Evolutionary conservation across 1,139 yeast species (phyloP), one percentile per base, ranked within the genome.

Genomic region (Scheffersomyces cryptocercus): DNA sequence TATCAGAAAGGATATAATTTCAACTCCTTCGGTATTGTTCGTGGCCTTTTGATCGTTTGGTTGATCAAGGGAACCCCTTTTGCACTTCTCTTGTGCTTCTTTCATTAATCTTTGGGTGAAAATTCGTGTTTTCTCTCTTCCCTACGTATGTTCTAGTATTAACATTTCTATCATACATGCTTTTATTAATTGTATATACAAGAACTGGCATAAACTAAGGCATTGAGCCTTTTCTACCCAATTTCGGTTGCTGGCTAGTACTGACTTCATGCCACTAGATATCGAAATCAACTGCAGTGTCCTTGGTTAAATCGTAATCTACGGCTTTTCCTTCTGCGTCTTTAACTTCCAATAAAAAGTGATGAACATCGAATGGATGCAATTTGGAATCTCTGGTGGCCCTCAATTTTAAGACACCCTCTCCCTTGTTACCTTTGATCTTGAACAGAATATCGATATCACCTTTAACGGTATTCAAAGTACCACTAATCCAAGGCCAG

Each of bases 401-500:
- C 49, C 76, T 75, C 53, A 86, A 70, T 50, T 62, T 68, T 37
- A 84, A 69, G 44, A 65, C 70, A n/a, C 84, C 85, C 3, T 67
- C 58, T 5, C 65, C 68, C 48, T 73, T 70, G 41, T 72, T 73
- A 10, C 98, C 99, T 54, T 77, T 75, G 36, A 89, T 88, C 35
- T 75, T 68, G 55, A 89, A 89, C 29, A 66, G 64, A 52, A 93
- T 81, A 60, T 91, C 86, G 38, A 93, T 86, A 16, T 78, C 72
- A 13, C 97, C 97, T 45, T 82, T 77, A 48, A 88, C 88, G 31
- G 95, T 88, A 55, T 91, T 89, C 53, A 93, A 72, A 38, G 82
- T 79, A 6, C 99, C 99, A 44, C 78, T 70, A 46, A 93, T 84
- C 97, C 97, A 93, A 3, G 99, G 98, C 71, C 86, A 80, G 37